Percentiles rank a stretch among this genome's conserved stretches.
phyloP scores from a whole-genome alignment of 495 filamentous ascomycete species.

The Penicillium goetzii region DNA sequence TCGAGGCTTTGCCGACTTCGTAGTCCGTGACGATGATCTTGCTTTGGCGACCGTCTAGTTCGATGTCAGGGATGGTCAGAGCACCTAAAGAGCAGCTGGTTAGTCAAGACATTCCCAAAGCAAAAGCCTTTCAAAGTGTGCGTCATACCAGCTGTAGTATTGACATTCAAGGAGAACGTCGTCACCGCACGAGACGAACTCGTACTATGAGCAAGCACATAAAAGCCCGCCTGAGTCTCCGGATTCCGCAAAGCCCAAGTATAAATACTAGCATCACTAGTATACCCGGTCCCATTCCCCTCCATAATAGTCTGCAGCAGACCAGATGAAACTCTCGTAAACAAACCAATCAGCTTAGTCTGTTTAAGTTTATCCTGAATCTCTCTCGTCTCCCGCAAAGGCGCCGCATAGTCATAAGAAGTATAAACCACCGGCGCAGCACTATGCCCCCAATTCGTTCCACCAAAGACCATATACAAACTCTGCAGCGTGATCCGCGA shows the following conservation, averaged over 20 bases:
- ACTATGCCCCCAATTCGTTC: constrained; percentile 59
- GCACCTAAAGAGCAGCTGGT: constrained; percentile 20
- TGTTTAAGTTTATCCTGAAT: constrained; percentile 53
- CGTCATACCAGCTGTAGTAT: constrained; percentile 59
- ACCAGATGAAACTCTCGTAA: constrained; percentile 58
- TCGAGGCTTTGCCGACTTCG: constrained; percentile 52
- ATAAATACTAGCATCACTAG: constrained; percentile 45
- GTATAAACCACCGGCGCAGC: constrained; percentile 56
- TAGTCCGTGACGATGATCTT: constrained; percentile 77
- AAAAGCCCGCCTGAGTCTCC: constrained; percentile 60
- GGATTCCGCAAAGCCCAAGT: constrained; percentile 61
- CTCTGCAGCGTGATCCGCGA: constrained; percentile 52
- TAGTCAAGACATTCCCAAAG: neutral
- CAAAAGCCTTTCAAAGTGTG: too few relatives aligned
- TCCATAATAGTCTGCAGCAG: constrained; percentile 57
- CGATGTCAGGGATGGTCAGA: constrained; percentile 64
- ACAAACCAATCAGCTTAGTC: constrained; percentile 59
- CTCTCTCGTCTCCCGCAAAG: constrained; percentile 49
- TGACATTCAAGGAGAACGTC: constrained; percentile 59
- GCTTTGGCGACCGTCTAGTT: constrained; percentile 69
- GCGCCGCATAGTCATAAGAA: constrained; percentile 51
- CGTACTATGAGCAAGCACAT: constrained; percentile 60
- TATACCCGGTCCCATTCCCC: constrained; percentile 60
- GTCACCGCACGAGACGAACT: constrained; percentile 57
- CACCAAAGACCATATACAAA: constrained; percentile 61